Percentiles rank a stretch among this genome's conserved stretches.
Evolutionary conservation across 163 green algal genomes (phyloP).

Genomic region (Scenedesmus sp.): DNA sequence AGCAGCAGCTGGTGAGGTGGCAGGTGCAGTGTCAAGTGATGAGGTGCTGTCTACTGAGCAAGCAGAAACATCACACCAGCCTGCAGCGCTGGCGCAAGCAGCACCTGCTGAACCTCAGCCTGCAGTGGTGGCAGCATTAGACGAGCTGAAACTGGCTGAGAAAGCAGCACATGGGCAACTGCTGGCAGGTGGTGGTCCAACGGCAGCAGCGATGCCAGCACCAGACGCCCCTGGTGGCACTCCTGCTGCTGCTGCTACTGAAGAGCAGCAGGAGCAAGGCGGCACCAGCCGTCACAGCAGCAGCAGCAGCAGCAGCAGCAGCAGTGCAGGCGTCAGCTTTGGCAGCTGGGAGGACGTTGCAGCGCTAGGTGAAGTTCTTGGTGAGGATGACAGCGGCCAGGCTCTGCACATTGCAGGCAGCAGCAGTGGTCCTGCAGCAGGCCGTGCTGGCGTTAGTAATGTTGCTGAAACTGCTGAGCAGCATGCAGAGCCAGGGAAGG

Average conservation of each 20-base stretch:
- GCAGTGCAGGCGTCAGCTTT: not conserved
- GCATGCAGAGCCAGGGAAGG: not conserved
- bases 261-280: not conserved
- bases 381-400: not conserved
- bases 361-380: not conserved
- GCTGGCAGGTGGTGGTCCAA: not conserved
- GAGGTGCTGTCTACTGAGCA: not conserved
- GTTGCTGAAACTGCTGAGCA: not conserved
- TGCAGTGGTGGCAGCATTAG: not conserved
- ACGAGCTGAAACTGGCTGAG: not conserved
- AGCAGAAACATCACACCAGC: not conserved
- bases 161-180: not conserved
- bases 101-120: not conserved
- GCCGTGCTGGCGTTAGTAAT: not conserved
- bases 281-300: not conserved
- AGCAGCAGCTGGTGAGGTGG: not conserved
- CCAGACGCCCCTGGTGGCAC: not conserved
- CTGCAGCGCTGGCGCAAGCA: not conserved
- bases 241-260: not conserved
- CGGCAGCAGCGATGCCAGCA: not conserved
- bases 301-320: slow-evolving; percentile 1
- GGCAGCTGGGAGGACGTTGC: not conserved
- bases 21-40: not conserved
- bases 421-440: not conserved
- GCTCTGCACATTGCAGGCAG: not conserved